Conservation (phyloP, 352 stramenopile genomes). For the Phytopythium boreale region DNA sequence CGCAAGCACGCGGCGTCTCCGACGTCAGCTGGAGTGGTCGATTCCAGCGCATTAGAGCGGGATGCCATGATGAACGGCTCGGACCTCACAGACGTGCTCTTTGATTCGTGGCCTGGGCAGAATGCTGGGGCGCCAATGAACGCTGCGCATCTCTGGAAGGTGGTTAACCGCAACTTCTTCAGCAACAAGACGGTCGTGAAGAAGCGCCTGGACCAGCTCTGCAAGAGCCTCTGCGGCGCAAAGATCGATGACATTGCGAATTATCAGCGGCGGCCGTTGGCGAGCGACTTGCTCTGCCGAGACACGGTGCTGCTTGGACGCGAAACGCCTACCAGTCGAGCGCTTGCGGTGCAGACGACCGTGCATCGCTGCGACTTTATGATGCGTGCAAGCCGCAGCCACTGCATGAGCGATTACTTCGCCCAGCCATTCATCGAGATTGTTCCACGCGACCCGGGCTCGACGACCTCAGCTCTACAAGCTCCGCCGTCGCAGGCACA, state of each 20-base stretch:
- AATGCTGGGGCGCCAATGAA: conserved; percentile 67
- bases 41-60: conserved; percentile 22
- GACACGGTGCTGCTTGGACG: conserved; percentile 66
- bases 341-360: conserved; percentile 44
- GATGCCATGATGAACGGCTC: conserved; percentile 11
- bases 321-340: conserved; percentile 12
- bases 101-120: conserved; percentile 76
- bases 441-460: background rate
- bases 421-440: conserved; percentile 50
- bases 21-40: conserved; percentile 9
- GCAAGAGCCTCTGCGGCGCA: conserved; percentile 60
- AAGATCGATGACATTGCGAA: conserved; percentile 68
- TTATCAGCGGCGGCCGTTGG: conserved; percentile 18
- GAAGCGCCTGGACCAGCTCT: conserved; percentile 68
- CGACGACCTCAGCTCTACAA: background rate
- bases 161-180: conserved; percentile 70
- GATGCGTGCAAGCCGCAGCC: conserved; percentile 66
- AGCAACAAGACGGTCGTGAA: conserved; percentile 58
- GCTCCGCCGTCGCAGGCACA: background rate
- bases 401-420: conserved; percentile 53
- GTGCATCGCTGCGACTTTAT: conserved; percentile 79
- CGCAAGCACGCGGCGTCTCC: conserved; percentile 30
- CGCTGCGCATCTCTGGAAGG: conserved; percentile 75
- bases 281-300: conserved; percentile 53
- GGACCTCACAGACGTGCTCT: conserved; percentile 75